Base-by-base conservation (phyloP, 345 rosid genomes). In the Excoecaria cochinchinensis region DNA sequence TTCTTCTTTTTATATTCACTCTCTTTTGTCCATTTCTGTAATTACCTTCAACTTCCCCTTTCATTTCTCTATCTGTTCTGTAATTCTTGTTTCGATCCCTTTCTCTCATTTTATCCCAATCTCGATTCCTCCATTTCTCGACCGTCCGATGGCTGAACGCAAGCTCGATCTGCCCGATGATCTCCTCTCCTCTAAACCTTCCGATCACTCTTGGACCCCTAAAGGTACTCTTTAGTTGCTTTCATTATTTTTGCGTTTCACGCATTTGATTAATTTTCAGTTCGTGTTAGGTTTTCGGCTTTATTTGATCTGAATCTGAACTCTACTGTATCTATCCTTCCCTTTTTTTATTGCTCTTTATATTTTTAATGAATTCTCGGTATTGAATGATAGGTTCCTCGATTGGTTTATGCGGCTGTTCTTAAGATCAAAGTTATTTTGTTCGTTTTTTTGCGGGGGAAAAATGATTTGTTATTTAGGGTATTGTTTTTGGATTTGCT, bases 101-200 rank as follows among this genome's bases (percentile, higher is more conserved):
- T 17, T 53, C 19, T 56, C 79, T 19, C 21, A 5, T 58, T 65
- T 15, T 22, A n/a, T 71, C 19, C 24, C 31, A 17, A 38, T 59
- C 72, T 9, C 31, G 62, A 22, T 38, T 48, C 56, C 57, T 71
- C 50, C 50, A 14, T 69, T 75, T 48, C 16, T 38, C 61, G 51
- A 56, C 85, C 57, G 64, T 58, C 69, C 78, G 79, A 93, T 93
- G 98, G 91, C 97, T 40, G 86, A 84, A 66, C 84, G 87, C 68
- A 93, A 90, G 95, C 78, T 89, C 85, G 90, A 93, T 89, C 93
- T 91, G 48, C 94, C 90, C 14, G 95, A 90, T 81, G 96, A 89
- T 88, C 90, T 92, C 78, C 85, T 89, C 77, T 61, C 88, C 22
- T 84, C 90, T 38, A 88, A 89, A 62, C 84, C 86, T 6, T 84